Evolutionary conservation across 208 protist genomes (phyloP).

Genomic region (Leishmania major): DNA sequence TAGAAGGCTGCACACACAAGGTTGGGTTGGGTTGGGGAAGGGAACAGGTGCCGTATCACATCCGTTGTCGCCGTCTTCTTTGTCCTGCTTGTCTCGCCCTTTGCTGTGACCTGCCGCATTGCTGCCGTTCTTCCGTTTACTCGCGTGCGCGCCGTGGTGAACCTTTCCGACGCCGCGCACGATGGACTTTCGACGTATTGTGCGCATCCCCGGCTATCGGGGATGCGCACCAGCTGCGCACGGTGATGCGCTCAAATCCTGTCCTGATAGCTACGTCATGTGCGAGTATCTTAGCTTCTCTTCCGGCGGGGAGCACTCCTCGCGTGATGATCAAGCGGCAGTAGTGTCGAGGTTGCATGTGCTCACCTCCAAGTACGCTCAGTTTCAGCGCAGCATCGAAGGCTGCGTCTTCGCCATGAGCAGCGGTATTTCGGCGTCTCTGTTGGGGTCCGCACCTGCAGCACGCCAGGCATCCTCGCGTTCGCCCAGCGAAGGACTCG

Average conservation of each 20-base stretch:
- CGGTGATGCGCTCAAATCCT: constrained; percentile 1
- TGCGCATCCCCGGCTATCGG: background rate
- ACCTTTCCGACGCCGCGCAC: constrained; percentile 90
- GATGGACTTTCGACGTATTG: constrained; percentile 68
- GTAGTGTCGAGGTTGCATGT: constrained; percentile 17
- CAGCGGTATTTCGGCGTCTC: background rate
- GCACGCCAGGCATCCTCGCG: background rate
- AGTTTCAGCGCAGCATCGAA: constrained; percentile 19
- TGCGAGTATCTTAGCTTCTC: background rate
- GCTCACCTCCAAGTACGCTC: constrained; percentile 13
- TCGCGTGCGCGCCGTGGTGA: constrained; percentile 13
- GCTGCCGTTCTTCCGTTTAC: background rate
- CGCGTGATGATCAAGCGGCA: background rate
- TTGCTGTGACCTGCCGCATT: background rate
- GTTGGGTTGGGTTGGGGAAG: too few species aligned
- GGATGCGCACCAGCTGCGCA: background rate
- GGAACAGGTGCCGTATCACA: background rate
- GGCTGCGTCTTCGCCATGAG: constrained; percentile 13
- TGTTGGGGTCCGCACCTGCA: background rate
- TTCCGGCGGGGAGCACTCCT: too few species aligned
- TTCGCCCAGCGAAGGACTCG: constrained; percentile 1
- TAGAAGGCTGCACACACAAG: background rate
- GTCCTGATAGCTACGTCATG: constrained; percentile 3
- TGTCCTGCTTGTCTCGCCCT: background rate
- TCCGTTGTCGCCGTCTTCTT: background rate